Conservation (phyloP, 2,329 filamentous ascomycete species). For the Aspergillus tubingensis region DNA sequence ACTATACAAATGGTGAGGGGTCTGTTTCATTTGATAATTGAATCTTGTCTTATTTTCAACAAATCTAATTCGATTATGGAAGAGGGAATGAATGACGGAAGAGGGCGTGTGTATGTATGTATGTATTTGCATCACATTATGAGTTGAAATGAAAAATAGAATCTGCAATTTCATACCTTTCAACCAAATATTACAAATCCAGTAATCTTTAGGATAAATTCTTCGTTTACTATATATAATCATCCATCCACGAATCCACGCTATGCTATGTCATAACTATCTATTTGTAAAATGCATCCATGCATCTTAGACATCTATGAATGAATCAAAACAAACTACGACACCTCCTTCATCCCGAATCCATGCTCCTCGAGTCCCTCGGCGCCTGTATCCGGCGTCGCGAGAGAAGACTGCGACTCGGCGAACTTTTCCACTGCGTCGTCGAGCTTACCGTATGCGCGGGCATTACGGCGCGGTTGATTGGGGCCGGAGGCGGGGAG, state of each 20-base stretch:
- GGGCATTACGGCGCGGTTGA: slow-evolving; percentile 65
- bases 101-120: no score
- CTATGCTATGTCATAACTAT: neutral
- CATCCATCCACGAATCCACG: no score
- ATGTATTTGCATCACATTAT: no score
- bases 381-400: slow-evolving; percentile 54
- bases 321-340: neutral
- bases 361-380: slow-evolving; percentile 58
- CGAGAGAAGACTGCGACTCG: slow-evolving; percentile 53
- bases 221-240: no score
- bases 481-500: slow-evolving; percentile 69
- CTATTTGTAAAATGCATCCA: neutral
- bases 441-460: slow-evolving; percentile 64
- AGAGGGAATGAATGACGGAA: no score
- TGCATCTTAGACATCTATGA: neutral
- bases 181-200: no score
- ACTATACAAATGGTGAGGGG: no score
- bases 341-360: slow-evolving; percentile 51
- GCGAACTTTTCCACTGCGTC: slow-evolving; percentile 50
- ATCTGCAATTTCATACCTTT: no score
- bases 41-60: no score
- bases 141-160: neutral
- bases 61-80: no score
- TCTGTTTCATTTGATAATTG: no score
- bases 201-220: no score